Evolutionary conservation across 129 eudicot species (phyloP), one percentile per base, ranked within the genome.

Genomic region (Helianthus tuberosus): DNA sequence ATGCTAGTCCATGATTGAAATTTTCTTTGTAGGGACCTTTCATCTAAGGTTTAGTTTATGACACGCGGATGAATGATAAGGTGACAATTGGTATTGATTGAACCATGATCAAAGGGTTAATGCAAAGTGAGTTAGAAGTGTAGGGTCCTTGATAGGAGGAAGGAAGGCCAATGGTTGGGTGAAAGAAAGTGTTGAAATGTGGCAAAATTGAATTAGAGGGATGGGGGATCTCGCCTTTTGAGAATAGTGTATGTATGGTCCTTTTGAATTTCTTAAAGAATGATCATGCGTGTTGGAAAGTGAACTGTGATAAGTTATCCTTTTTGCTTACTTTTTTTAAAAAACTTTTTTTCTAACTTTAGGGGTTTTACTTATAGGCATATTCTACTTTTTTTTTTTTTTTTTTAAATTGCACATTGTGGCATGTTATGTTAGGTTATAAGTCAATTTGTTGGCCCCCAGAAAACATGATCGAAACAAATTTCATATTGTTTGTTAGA

Each of bases 241-340:
- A 82, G 69, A 69, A 74, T 75, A 78, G 65, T 57, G 73, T 68
- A 64, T 66, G 70, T 48, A 75, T 78, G 71, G 54, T 58, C 79
- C 83, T 69, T 80, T 87, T 83, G 83, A 80, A 72, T 64, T 80
- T 81, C 81, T 79, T 83, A 83, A 80, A 84, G 85, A 82, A 81
- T 80, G 79, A 79, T 86, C 85, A 84, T 84, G 90, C 83, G 90
- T 81, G 77, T 86, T 84, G 97, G 80, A 82, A 88, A 84, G 87
- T 84, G 74, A 78, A 60, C 67, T 72, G 20, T 69, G 75, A 54
- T 71, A 61, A 43, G 55, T 75, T 44, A 76, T 15, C 23, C 39
- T 66, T 53, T 64, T 78, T 43, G 57, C 10, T 43, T 43, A 43
- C 0, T 8, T 43, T 6, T 43, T 41, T 41, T 43, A 8, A n/a